phyloP scores from a whole-genome alignment of 352 stramenopile genomes.

The Peronosclerospora sorghi region DNA sequence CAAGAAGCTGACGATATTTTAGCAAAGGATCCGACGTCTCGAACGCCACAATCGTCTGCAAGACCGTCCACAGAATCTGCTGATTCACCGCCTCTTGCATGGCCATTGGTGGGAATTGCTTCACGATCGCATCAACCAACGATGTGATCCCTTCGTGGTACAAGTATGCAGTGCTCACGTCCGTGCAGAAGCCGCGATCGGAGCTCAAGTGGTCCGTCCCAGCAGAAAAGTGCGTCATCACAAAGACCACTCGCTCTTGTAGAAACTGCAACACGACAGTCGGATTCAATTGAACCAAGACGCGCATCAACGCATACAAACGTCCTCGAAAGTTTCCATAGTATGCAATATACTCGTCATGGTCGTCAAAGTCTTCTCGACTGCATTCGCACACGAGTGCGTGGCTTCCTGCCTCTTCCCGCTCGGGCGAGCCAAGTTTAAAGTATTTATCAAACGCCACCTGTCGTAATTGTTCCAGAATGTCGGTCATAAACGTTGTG shows the following conservation, averaged over 20 bases:
- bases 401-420: conserved; percentile 22
- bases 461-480: conserved; percentile 39
- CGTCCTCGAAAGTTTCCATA: conserved; percentile 72
- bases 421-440: conserved; percentile 56
- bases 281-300: conserved; percentile 48
- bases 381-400: conserved; percentile 30
- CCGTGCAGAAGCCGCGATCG: conserved; percentile 39
- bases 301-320: conserved; percentile 62
- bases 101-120: conserved; percentile 40
- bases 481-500: conserved; percentile 23
- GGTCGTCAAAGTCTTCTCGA: conserved; percentile 60
- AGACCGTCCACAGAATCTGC: conserved; percentile 30
- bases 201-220: conserved; percentile 43
- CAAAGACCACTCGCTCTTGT: conserved; percentile 43
- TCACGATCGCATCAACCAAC: conserved; percentile 63
- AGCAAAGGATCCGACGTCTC: conserved; percentile 47
- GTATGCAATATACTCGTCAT: conserved; percentile 58
- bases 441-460: conserved; percentile 76
- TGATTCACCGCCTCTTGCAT: conserved; percentile 33
- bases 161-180: conserved; percentile 49
- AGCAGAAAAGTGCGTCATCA: conserved; percentile 31
- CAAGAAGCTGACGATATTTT: conserved; percentile 63
- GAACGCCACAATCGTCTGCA: conserved; percentile 48
- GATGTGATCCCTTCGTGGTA: conserved; percentile 71
- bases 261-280: conserved; percentile 39